phyloP scores from a whole-genome alignment of 2,329 filamentous ascomycete species.

The Metarhizium robertsii region DNA sequence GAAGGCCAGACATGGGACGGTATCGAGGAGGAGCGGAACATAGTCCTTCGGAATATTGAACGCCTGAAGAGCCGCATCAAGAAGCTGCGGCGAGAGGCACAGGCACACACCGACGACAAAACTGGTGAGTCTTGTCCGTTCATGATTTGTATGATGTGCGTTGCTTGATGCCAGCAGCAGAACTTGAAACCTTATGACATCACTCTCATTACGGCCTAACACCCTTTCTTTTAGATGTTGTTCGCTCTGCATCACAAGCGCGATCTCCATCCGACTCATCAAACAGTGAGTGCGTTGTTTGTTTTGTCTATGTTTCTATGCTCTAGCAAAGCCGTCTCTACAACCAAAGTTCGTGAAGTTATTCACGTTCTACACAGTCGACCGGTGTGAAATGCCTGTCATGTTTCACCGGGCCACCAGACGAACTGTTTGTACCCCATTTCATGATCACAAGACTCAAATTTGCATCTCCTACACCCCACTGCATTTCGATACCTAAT shows the following conservation, averaged over 20 bases:
- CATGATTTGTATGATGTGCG: not conserved
- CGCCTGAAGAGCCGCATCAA: conserved; percentile 22
- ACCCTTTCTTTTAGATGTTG: not conserved
- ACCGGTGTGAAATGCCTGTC: not conserved
- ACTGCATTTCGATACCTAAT: not conserved
- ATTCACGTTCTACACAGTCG: not conserved
- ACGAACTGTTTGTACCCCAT: not conserved
- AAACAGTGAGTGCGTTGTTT: not conserved
- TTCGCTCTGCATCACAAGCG: not conserved
- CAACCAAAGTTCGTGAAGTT: not conserved
- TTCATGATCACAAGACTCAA: not conserved
- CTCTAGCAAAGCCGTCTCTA: not conserved
- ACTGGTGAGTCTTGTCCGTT: not conserved
- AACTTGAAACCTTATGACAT: not conserved
- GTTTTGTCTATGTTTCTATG: not conserved
- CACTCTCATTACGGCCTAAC: not conserved
- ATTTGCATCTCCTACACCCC: not conserved
- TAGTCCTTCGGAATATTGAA: conserved; percentile 8
- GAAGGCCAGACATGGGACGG: conserved; percentile 14
- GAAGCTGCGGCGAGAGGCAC: conserved; percentile 3
- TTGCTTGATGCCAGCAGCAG: not conserved
- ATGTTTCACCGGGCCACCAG: not conserved
- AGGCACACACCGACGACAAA: not conserved
- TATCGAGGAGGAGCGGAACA: conserved; percentile 16
- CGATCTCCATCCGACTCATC: not conserved